phyloP scores from a whole-genome alignment of 2,329 filamentous ascomycete species.

The Leptographium lundbergii region DNA sequence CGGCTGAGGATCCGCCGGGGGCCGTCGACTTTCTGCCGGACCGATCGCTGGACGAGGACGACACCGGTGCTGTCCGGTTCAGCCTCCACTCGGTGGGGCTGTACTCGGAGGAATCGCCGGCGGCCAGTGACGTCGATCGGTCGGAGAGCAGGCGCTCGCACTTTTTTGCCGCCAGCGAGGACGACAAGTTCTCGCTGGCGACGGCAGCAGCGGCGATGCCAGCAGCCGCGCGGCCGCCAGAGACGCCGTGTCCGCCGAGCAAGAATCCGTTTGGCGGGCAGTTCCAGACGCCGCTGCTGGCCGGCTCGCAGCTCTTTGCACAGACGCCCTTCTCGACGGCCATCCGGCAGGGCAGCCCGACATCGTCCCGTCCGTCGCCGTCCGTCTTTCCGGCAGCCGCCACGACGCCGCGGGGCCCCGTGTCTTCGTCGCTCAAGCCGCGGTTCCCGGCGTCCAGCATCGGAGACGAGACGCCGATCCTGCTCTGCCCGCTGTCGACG shows the following conservation, averaged over 20 bases:
- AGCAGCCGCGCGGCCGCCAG: conserved; percentile 16
- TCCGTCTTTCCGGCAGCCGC: conserved; percentile 28
- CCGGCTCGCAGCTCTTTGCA: conserved; percentile 39
- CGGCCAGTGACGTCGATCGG: not conserved
- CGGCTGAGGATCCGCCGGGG: conserved; percentile 10
- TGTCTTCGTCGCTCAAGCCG: conserved; percentile 37
- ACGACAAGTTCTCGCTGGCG: not conserved
- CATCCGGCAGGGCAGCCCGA: conserved; percentile 36
- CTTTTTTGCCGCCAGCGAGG: not conserved
- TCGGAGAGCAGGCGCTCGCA: not conserved
- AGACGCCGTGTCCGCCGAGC: conserved; percentile 33
- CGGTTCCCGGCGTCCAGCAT: conserved; percentile 14
- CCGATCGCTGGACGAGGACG: conserved; percentile 27
- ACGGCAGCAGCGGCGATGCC: not conserved
- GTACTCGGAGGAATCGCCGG: conserved; percentile 25
- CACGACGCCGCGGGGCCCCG: conserved; percentile 31
- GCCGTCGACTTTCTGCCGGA: conserved; percentile 13
- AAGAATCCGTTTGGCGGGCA: conserved; percentile 34
- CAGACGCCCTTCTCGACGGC: conserved; percentile 43
- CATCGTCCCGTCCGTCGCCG: conserved; percentile 45
- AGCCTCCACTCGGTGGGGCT: conserved; percentile 13
- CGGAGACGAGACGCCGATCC: not conserved
- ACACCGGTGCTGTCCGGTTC: conserved; percentile 38
- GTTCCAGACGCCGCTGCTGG: conserved; percentile 22
- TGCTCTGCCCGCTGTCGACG: not conserved